These are phyloP conservation scores for Beauveria medogensis DNA, from an alignment of 2,329 filamentous ascomycete genomes.

Conservation along the genomic window DNA sequence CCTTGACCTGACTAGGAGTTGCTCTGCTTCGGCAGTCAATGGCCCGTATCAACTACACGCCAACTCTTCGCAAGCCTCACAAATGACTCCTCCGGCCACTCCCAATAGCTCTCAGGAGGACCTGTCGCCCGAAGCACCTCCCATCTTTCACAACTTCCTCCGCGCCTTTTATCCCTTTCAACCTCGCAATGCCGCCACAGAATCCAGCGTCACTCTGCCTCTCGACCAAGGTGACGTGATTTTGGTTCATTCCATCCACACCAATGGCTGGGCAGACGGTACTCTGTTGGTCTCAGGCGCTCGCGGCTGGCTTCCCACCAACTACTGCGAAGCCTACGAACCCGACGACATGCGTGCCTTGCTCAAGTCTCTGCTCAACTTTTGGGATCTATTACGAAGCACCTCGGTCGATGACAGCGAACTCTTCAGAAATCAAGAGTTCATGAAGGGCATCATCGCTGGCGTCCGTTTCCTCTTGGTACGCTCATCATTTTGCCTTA, in stretches of 20 bases:
- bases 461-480: constrained; percentile 86
- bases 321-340: constrained; percentile 95
- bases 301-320: constrained; percentile 92
- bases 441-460: constrained; percentile 88
- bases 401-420: constrained; percentile 66
- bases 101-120: constrained; percentile 61
- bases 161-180: constrained; percentile 92
- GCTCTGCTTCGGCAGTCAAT: constrained; percentile 20
- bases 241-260: constrained; percentile 91
- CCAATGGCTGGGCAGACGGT: constrained; percentile 97
- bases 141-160: constrained; percentile 87
- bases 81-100: constrained; percentile 72
- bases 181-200: constrained; percentile 66
- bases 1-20: constrained; percentile 42
- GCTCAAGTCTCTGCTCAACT: constrained; percentile 77
- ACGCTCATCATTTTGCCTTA: constrained; percentile 31
- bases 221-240: constrained; percentile 88
- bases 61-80: constrained; percentile 38
- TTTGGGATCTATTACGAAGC: constrained; percentile 83
- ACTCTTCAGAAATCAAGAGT: constrained; percentile 84
- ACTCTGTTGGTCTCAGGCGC: constrained; percentile 79
- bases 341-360: constrained; percentile 79
- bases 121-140: constrained; percentile 39
- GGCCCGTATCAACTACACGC: constrained; percentile 22
- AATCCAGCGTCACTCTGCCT: constrained; percentile 80